A percentile compares a stretch with the other conserved stretches of the same genome.
These are phyloP conservation scores for Rosa multiflora DNA, from an alignment of 306 rosid genomes.

Conservation along the genomic window DNA sequence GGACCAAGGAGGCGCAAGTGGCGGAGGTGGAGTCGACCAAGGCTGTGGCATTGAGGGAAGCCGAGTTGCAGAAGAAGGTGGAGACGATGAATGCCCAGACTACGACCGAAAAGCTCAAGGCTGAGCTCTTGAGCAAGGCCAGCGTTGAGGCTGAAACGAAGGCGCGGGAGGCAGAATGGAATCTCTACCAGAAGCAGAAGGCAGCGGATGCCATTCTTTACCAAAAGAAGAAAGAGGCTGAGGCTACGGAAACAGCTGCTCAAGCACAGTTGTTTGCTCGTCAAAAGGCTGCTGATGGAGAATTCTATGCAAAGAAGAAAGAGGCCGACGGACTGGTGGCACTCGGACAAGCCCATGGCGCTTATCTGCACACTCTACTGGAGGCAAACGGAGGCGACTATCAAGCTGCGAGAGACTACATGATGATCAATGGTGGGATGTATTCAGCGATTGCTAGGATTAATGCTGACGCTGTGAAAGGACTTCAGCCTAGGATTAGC, in stretches of 20 bases:
- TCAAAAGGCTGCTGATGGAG: slow-evolving; percentile 32
- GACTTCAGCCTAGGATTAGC: slow-evolving; percentile 33
- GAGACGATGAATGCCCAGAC: slow-evolving; percentile 28
- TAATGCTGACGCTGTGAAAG: slow-evolving; percentile 17
- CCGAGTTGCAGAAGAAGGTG: slow-evolving; percentile 29
- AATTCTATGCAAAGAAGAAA: slow-evolving; percentile 29
- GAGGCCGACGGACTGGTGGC: slow-evolving; percentile 27
- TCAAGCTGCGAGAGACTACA: slow-evolving; percentile 14
- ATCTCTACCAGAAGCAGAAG: slow-evolving; percentile 21
- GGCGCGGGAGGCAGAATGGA: slow-evolving; percentile 31
- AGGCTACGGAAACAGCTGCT: slow-evolving; percentile 20
- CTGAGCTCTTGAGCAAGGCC: slow-evolving; percentile 9
- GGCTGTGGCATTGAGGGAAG: slow-evolving; percentile 24
- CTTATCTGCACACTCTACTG: not conserved
- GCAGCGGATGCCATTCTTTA: slow-evolving; percentile 25
- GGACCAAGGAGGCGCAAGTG: slow-evolving; percentile 20
- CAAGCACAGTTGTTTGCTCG: slow-evolving; percentile 18
- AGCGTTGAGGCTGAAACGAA: slow-evolving; percentile 6
- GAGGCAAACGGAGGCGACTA: slow-evolving; percentile 21
- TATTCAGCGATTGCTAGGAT: slow-evolving; percentile 32
- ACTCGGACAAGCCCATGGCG: slow-evolving; percentile 17
- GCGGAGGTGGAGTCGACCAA: slow-evolving; percentile 25
- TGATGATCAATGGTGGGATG: slow-evolving; percentile 24
- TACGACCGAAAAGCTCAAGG: slow-evolving; percentile 5
- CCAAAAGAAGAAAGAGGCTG: slow-evolving; percentile 18